Base-by-base conservation (phyloP, 139 green algal species). In the Closterium sp. region DNA sequence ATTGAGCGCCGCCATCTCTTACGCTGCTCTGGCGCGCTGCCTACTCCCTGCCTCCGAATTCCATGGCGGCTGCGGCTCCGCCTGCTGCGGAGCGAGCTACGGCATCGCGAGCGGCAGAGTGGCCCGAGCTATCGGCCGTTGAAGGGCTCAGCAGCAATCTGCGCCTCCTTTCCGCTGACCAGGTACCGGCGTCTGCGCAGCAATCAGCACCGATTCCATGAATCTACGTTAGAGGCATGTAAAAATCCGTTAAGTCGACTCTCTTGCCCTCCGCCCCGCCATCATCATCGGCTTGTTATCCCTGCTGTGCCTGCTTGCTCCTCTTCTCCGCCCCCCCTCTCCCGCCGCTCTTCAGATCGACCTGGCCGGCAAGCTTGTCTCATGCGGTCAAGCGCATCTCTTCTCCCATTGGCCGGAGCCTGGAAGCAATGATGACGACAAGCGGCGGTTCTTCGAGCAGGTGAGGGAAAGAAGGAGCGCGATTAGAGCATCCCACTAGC, bases 381-480 rank as follows among this genome's bases (percentile, higher is more conserved):
- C 31, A n/a, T 32, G 73, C 31, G 91, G 89, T 1, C 97, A 99
- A 91, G 92, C 85, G 9, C 97, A 99, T 91, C 86, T 99, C 30
- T 98, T 99, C 91, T 62, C 29, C 1, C 22, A 86, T 3, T 99
- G 97, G 97, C 95, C 96, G 2, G 32, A 94, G 27, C 79, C 92
- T 73, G 97, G 97, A 50, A 91, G 79, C 31, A 27, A 95, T 31
- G 90, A 95, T 19, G 86, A 91, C 32, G 50, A 92, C n/a, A 95
- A 94, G 70, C 88, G 91, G 30, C 31, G 73, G 19, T 94, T 95
- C 45, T 85, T 94, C 86, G 87, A 88, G 50, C 93, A 95, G 93
- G 93, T 95, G 24, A 45, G 27, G 85, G 10, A 21, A 21, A 13
- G 90, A 17, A 31, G 73, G 28, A 28, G 22, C 42, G 38, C 38